phyloP scores from a whole-genome alignment of 2,329 filamentous ascomycete genomes.

The Exophiala spinifera region DNA sequence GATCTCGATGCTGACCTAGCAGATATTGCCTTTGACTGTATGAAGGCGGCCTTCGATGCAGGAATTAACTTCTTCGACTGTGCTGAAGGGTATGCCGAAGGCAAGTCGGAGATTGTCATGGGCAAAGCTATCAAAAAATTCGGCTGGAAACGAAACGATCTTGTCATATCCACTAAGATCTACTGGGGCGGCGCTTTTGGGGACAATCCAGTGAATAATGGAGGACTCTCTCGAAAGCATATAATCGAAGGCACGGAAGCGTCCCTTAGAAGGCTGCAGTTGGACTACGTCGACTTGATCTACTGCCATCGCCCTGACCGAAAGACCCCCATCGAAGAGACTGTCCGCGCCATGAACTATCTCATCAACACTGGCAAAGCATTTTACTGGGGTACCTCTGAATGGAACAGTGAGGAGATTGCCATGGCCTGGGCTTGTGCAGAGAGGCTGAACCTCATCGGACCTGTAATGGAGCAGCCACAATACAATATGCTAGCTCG shows the following conservation, averaged over 20 bases:
- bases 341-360: conserved; percentile 68
- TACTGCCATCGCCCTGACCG: conserved; percentile 70
- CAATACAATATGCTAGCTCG: conserved; percentile 64
- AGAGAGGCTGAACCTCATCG: conserved; percentile 59
- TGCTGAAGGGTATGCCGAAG: conserved; percentile 52
- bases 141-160: conserved; percentile 56
- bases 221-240: conserved; percentile 68
- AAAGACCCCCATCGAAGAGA: conserved; percentile 67
- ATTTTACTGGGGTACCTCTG: conserved; percentile 69
- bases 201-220: conserved; percentile 63
- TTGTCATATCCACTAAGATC: conserved; percentile 53
- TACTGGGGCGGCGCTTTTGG: conserved; percentile 21
- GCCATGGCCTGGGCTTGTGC: conserved; percentile 61
- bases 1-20: neutral
- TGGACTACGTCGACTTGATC: conserved; percentile 67
- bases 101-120: conserved; percentile 55
- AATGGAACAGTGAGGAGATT: conserved; percentile 68
- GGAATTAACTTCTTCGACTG: conserved; percentile 58
- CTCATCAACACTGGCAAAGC: conserved; percentile 66
- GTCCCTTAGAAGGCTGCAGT: conserved; percentile 59
- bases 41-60: conserved; percentile 55
- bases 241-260: conserved; percentile 63
- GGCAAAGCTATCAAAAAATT: conserved; percentile 53
- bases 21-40: conserved; percentile 40
- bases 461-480: conserved; percentile 64